Base-by-base conservation (phyloP, 495 filamentous ascomycete genomes). In the Letharia lupina region DNA sequence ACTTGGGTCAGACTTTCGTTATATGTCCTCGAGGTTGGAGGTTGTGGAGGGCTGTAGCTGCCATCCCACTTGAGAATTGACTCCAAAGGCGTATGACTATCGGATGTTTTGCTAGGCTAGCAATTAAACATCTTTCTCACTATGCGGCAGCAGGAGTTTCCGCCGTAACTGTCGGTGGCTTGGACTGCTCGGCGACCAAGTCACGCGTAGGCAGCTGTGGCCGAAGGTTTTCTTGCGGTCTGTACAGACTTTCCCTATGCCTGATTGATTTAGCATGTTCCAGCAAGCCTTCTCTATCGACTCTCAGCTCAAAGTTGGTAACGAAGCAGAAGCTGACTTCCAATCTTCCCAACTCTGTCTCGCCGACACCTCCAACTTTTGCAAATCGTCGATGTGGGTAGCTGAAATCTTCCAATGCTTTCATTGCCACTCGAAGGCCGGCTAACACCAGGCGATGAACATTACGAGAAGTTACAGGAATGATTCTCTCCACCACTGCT, bases 281-380 rank as follows among this genome's bases (percentile, higher is more conserved):
- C 52, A 82, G 75, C 52, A 96, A 76, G 71, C 80, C 82, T 61
- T 87, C 82, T 66, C 82, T 79, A 71, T 84, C 82, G 15, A 93
- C 89, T 31, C 86, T 84, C 57, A 96, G 77, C 67, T 93, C 89
- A 72, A 96, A 96, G 57, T 91, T 85, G 18, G 84, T 87, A 66
- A 94, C 69, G 72, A 92, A 94, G 75, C 91, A 96, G 72, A 96
- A 94, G 72, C 88, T 91, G 65, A 98, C 89, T 80, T 98, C 93
- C 15, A 98, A 76, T 68, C 87, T 81, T 33, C 85, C 87, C 35
- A 98, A 79, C 75, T 97, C 91, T 28, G 76, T 76, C 71, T 88
- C 88, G 69, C 82, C 89, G 40, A 98, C 91, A 3, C 94, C 94
- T 18, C 95, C 95, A 13, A 98, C 94, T 70, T 86, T 89, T 39